These are phyloP conservation scores for Termitomyces sp. DNA, from an alignment of 768 basidiomycete species.

Conservation along the genomic window DNA sequence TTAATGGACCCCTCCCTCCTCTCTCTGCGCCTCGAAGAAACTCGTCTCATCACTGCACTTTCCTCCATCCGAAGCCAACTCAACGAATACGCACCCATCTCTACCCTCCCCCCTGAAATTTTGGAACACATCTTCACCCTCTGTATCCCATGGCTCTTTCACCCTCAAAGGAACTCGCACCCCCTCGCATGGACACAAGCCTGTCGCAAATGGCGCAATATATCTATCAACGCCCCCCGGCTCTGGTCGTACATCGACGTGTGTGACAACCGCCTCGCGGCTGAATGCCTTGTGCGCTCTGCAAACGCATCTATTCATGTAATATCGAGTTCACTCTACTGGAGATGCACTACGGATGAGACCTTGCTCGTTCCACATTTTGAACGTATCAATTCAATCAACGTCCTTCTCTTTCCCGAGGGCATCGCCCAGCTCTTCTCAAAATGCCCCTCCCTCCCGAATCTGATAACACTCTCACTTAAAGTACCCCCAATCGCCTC, in stretches of 20 bases:
- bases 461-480: constrained; percentile 31
- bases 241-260: constrained; percentile 41
- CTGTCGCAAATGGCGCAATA: constrained; percentile 33
- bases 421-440: constrained; percentile 31
- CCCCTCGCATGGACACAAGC: constrained; percentile 40
- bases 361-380: constrained; percentile 23
- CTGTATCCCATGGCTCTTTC: constrained; percentile 36
- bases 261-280: constrained; percentile 29
- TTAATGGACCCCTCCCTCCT: neutral
- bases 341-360: neutral
- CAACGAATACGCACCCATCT: constrained; percentile 28
- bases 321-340: constrained; percentile 21
- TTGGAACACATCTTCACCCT: constrained; percentile 36
- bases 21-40: constrained; percentile 25
- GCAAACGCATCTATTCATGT: constrained; percentile 32
- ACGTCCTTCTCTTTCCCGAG: constrained; percentile 33
- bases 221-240: constrained; percentile 31
- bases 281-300: constrained; percentile 33
- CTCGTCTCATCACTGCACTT: constrained; percentile 24
- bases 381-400: constrained; percentile 29
- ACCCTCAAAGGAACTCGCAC: constrained; percentile 23
- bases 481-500: constrained; percentile 29
- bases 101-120: constrained; percentile 35
- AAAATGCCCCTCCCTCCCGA: constrained; percentile 20
- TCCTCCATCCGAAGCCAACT: constrained; percentile 23